A percentile compares a stretch with the other conserved stretches of the same genome.
These are phyloP conservation scores for Alternaria infectoria DNA, from an alignment of 2,329 filamentous ascomycete genomes.

Conservation along the genomic window DNA sequence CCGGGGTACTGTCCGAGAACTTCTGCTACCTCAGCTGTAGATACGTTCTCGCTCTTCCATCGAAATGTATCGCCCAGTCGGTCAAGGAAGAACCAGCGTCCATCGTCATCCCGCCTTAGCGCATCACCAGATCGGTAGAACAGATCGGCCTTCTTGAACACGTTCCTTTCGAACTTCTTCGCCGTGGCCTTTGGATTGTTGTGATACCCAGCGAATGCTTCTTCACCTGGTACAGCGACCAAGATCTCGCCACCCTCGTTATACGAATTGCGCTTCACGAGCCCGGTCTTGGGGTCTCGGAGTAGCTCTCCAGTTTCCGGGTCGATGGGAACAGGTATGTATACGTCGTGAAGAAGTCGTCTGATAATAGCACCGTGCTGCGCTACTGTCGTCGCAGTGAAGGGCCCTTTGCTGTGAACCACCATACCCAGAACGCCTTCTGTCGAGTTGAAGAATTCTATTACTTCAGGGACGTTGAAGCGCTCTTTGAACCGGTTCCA, in stretches of 20 bases:
- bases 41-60: constrained; percentile 57
- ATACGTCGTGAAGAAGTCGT: constrained; percentile 57
- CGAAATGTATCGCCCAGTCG: constrained; percentile 55
- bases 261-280: constrained; percentile 67
- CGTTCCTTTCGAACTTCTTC: constrained; percentile 57
- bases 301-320: constrained; percentile 69
- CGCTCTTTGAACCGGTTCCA: constrained; percentile 68
- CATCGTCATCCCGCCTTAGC: constrained; percentile 50
- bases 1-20: constrained; percentile 50
- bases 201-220: constrained; percentile 67
- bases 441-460: constrained; percentile 78
- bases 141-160: constrained; percentile 53
- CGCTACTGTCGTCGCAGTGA: constrained; percentile 65
- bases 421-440: constrained; percentile 70
- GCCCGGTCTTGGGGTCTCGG: constrained; percentile 70
- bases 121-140: constrained; percentile 56
- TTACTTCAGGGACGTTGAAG: constrained; percentile 66
- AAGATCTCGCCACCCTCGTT: constrained; percentile 75
- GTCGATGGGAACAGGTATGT: constrained; percentile 71
- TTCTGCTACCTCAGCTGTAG: constrained; percentile 55
- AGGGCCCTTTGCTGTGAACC: constrained; percentile 61
- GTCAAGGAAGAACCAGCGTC: constrained; percentile 57
- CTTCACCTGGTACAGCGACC: constrained; percentile 60
- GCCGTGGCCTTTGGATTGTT: constrained; percentile 68
- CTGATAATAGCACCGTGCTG: constrained; percentile 71